These are phyloP conservation scores for Blastobotrys proliferans DNA, from an alignment of 1,139 yeast genomes.

Conservation along the genomic window DNA sequence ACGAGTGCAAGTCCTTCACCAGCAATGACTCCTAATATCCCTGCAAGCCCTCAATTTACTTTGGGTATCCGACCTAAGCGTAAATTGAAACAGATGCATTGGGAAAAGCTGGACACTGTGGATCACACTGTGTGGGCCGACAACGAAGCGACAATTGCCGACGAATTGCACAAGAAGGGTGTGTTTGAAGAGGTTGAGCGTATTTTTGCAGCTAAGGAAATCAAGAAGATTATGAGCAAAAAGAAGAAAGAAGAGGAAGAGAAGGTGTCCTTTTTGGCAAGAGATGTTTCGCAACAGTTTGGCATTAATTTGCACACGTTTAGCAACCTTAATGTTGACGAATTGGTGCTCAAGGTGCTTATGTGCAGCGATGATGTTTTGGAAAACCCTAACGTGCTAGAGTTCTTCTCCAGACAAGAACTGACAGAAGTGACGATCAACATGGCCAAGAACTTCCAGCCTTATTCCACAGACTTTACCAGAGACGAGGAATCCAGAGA, in stretches of 20 bases:
- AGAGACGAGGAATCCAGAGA: constrained; percentile 27
- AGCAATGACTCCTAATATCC: constrained; percentile 21
- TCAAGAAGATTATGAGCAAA: constrained; percentile 39
- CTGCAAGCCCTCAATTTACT: constrained; percentile 22
- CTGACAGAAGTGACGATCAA: constrained; percentile 68
- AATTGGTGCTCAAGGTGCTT: constrained; percentile 60
- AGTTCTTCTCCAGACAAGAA: constrained; percentile 73
- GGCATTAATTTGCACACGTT: constrained; percentile 89
- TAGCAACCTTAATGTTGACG: constrained; percentile 56
- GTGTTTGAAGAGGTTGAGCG: constrained; percentile 73
- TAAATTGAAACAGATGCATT: constrained; percentile 86
- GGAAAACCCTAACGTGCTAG: constrained; percentile 67
- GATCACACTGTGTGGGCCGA: constrained; percentile 78
- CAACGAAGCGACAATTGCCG: constrained; percentile 45
- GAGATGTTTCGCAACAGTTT: constrained; percentile 85
- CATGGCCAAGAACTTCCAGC: constrained; percentile 60
- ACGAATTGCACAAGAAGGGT: constrained; percentile 61
- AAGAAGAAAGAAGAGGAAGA: constrained; percentile 37
- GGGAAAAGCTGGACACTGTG: constrained; percentile 73
- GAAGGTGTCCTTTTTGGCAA: constrained; percentile 60
- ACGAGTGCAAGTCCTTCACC: constrained; percentile 18
- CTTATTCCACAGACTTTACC: constrained; percentile 59
- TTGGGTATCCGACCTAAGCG: constrained; percentile 47
- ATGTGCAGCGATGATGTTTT: constrained; percentile 69
- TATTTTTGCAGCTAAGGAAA: constrained; percentile 65